A percentile compares a stretch with the other conserved stretches of the same genome.
Conservation (phyloP, 2,329 filamentous ascomycete species). For the Exophiala sp. region DNA sequence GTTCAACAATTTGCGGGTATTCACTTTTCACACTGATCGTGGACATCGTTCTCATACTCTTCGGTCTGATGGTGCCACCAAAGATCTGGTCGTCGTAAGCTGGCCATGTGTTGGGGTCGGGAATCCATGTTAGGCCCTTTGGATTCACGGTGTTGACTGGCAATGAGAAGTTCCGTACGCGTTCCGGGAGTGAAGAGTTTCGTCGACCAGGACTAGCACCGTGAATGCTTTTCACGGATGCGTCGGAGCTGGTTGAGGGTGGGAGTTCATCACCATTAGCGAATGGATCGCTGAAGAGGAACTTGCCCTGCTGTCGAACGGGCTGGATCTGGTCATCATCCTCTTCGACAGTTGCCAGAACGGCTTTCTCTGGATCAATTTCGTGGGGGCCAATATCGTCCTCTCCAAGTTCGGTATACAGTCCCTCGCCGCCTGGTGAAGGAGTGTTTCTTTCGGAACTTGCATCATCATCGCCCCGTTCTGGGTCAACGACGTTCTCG, state of each 20-base stretch:
- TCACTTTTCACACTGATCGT: neutral
- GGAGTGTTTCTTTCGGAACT: too few species aligned
- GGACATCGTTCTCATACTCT: neutral
- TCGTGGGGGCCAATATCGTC: too few species aligned
- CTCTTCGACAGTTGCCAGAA: too few species aligned
- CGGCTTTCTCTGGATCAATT: too few species aligned
- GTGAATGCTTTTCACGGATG: neutral
- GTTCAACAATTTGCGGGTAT: conserved; percentile 1
- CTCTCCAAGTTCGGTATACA: too few species aligned
- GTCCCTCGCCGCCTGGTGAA: too few species aligned
- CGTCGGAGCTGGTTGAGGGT: neutral
- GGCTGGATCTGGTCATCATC: too few species aligned
- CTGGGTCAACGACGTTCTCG: neutral
- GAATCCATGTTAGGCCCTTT: neutral
- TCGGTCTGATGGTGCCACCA: neutral
- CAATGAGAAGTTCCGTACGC: conserved; percentile 11
- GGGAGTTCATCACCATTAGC: neutral
- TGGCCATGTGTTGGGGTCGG: neutral
- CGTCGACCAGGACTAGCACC: neutral
- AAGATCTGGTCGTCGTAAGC: neutral
- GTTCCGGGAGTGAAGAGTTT: conserved; percentile 11
- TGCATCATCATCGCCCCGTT: too few species aligned
- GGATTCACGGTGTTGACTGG: neutral
- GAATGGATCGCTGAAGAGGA: too few species aligned
- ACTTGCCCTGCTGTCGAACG: too few species aligned